Base-by-base conservation (phyloP, 192 early-diverging fungal species). In the Backusella liffmaniae region DNA sequence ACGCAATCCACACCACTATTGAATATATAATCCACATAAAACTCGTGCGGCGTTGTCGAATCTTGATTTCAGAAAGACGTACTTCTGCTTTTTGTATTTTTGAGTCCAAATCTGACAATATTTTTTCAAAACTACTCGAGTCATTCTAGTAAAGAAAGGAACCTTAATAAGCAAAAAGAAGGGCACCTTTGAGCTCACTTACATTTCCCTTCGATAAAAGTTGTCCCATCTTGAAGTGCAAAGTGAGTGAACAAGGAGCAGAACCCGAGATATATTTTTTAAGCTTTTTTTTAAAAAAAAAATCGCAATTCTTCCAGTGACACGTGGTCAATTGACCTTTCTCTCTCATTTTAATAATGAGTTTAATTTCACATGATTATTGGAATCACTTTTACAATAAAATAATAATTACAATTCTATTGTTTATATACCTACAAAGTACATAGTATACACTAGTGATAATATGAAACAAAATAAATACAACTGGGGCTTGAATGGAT, bases 61-160 rank as follows among this genome's bases (percentile, higher is more conserved):
- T 82, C 75, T 88, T 86, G 68, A 92, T 89, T 73, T 90, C 92
- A 44, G 88, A 86, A 49, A 93, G 85, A 80, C 88, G 81, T 34
- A 84, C 67, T 74, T 94, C 90, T 8, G 91, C 83, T 32, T 81
- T 86, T 66, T 91, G 83, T 59, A 90, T 88, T 49, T 91, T 87
- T 32, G 80, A 86, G 73, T 92, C 91, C 6, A 94, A 87, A 46
- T 90, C 87, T 32, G 88, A 89, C 26, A 93, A 83, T 75, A 83
- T 78, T 46, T 80, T 80, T 46, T 83, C 82, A 68, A 77, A 83
- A 44, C 79, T 78, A 35, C 69, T 79, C 16, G 77, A 73, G 56
- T 83, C 78, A 15, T 72, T 68, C 78, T 83, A 71, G 21, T 36
- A 51, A 30, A 18, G 21, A 56, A 7, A 56, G 12, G 26, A 8